A percentile compares a stretch with the other conserved stretches of the same genome.
Evolutionary conservation across 1,139 yeast species (phyloP).

Genomic region (Pichia sp.): DNA sequence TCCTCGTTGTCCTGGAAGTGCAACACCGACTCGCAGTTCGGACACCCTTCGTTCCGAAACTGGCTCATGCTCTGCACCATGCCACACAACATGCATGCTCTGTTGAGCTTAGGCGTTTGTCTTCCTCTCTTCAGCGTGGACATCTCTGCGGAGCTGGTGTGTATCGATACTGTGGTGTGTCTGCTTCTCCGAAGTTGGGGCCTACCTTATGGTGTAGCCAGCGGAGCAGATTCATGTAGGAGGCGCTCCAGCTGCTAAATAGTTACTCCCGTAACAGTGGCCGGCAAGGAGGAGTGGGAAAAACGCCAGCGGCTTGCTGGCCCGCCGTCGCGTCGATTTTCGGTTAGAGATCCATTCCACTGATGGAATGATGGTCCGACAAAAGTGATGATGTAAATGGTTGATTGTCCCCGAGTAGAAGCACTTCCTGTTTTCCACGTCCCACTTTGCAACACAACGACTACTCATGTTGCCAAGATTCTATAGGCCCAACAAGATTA

Average conservation of each 20-base stretch:
- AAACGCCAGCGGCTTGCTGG: background rate
- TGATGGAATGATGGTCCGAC: background rate
- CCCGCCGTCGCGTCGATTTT: background rate
- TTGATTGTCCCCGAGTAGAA: no score
- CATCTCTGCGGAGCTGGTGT: slow-evolving; percentile 4
- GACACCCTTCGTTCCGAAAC: slow-evolving; percentile 85
- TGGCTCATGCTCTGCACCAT: slow-evolving; percentile 70
- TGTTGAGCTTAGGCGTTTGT: slow-evolving; percentile 54
- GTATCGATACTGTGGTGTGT: no score
- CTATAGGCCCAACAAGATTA: background rate
- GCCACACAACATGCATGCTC: slow-evolving; percentile 98
- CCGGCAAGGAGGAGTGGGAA: no score
- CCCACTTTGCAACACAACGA: no score
- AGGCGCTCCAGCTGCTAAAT: background rate
- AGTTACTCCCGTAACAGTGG: background rate
- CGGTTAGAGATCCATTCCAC: background rate
- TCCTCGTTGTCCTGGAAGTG: slow-evolving; percentile 71
- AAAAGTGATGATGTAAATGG: background rate
- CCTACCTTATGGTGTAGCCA: background rate
- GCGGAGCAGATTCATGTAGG: background rate
- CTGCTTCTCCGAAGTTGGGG: background rate
- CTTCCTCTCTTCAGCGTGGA: slow-evolving; percentile 29
- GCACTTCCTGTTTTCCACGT: no score
- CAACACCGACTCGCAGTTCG: slow-evolving; percentile 90
- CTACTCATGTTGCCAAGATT: background rate